Evolutionary conservation across 1,284 basidiomycete species (phyloP).

Genomic region (Cutaneotrichosporon sp.): DNA sequence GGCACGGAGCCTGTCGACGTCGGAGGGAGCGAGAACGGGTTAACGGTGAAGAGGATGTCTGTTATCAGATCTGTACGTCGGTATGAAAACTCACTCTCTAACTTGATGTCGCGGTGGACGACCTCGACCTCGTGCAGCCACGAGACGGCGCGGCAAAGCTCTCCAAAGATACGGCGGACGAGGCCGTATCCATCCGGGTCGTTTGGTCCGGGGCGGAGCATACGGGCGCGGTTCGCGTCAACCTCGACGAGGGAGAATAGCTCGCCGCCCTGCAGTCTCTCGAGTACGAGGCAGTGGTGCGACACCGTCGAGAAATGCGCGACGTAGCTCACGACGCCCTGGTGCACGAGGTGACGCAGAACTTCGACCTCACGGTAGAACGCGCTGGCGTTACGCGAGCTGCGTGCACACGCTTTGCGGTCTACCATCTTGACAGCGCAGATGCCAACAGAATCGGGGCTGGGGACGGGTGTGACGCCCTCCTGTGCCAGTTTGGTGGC

Average conservation of each 20-base stretch:
- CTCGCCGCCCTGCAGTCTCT: constrained; percentile 77
- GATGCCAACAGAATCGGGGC: constrained; percentile 16
- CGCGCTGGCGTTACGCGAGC: constrained; percentile 73
- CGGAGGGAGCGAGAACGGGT: constrained; percentile 51
- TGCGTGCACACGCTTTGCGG: constrained; percentile 58
- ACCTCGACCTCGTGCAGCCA: constrained; percentile 88
- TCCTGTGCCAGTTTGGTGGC: background rate
- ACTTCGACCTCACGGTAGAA: constrained; percentile 87
- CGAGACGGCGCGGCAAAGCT: constrained; percentile 74
- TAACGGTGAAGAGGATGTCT: constrained; percentile 63
- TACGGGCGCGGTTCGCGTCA: constrained; percentile 58
- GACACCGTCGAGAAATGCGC: constrained; percentile 70
- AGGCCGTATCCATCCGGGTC: constrained; percentile 52
- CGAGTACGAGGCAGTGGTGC: constrained; percentile 78
- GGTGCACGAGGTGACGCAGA: constrained; percentile 78
- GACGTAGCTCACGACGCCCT: constrained; percentile 73
- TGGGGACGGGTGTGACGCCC: background rate
- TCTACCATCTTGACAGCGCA: constrained; percentile 82
- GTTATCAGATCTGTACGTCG: background rate
- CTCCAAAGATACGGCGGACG: constrained; percentile 71
- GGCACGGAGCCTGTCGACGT: constrained; percentile 49
- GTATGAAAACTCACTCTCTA: constrained; percentile 70
- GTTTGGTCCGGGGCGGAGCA: constrained; percentile 39
- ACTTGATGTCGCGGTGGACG: constrained; percentile 90
- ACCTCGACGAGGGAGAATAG: constrained; percentile 73